Conservation (phyloP, 2,329 filamentous ascomycete species). For the Colletotrichum euphorbiae region DNA sequence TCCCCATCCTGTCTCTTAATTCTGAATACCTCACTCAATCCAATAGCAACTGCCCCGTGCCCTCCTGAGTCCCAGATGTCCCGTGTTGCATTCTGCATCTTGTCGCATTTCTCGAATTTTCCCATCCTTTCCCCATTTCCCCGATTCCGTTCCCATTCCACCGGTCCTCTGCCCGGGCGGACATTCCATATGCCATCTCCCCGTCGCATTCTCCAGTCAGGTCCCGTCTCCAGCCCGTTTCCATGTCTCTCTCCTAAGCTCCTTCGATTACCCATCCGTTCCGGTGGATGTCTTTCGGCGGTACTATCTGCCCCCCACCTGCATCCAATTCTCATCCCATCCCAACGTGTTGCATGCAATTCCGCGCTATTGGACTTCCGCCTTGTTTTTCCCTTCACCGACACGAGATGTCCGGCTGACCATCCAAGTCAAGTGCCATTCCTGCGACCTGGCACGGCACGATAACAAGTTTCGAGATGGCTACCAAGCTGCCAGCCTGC, state of each 20-base stretch:
- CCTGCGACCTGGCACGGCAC: slow-evolving; percentile 12
- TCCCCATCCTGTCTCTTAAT: no score
- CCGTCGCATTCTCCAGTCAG: background rate
- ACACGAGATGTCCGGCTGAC: slow-evolving; percentile 17
- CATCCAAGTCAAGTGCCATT: slow-evolving; percentile 22
- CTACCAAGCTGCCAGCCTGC: background rate
- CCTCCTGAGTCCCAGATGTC: background rate
- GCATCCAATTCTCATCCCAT: slow-evolving; percentile 12
- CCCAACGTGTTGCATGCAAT: slow-evolving; percentile 20
- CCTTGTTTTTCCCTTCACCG: slow-evolving; percentile 23
- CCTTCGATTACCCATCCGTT: background rate
- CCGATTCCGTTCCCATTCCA: slow-evolving; percentile 10
- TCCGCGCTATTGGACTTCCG: slow-evolving; percentile 13
- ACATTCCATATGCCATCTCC: background rate
- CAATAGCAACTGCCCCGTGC: no score
- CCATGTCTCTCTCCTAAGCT: background rate
- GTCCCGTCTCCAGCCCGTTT: no score
- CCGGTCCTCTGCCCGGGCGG: slow-evolving; percentile 13
- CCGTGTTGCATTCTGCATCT: background rate
- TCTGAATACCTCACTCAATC: no score
- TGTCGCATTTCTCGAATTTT: slow-evolving; percentile 15
- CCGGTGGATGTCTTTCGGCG: slow-evolving; percentile 3
- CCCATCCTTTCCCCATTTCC: slow-evolving; percentile 1
- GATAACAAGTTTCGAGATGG: background rate
- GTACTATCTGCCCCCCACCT: background rate